phyloP scores from a whole-genome alignment of 2,329 filamentous ascomycete genomes.

The Cercospora janseana region DNA sequence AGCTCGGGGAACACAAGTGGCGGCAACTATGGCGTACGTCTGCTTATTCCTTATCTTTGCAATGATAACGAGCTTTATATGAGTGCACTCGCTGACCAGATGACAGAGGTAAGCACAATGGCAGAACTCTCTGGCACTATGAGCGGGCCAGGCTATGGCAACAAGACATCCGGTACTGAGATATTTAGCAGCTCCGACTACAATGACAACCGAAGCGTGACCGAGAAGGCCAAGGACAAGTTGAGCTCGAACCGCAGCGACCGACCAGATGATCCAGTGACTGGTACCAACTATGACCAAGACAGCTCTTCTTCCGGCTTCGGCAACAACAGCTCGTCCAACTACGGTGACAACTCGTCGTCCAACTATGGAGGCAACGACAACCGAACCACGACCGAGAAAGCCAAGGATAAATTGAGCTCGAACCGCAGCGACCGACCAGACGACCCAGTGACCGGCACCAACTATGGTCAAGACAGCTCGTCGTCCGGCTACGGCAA shows the following conservation, averaged over 20 bases:
- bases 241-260: constrained; percentile 8
- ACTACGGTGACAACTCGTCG: not conserved
- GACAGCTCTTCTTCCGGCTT: not conserved
- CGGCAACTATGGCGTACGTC: constrained; percentile 20
- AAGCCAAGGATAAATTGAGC: too few relatives aligned
- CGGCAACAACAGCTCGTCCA: not conserved
- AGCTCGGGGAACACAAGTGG: constrained; percentile 8
- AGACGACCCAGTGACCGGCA: not conserved
- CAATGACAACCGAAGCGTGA: constrained; percentile 6
- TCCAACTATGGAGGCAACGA: constrained; percentile 2
- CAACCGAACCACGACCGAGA: constrained; percentile 1
- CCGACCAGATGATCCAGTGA: constrained; percentile 9
- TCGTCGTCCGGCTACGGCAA: not conserved
- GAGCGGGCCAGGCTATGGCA: constrained; percentile 13
- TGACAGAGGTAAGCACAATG: constrained; percentile 11
- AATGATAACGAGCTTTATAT: not conserved
- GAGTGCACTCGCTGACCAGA: not conserved
- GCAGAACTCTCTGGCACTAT: constrained; percentile 11
- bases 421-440: constrained; percentile 1
- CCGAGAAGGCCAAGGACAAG: constrained; percentile 50
- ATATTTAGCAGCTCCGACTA: constrained; percentile 9
- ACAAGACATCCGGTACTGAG: constrained; percentile 10
- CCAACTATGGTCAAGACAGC: not conserved
- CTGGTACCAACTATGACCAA: not conserved
- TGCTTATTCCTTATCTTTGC: not conserved